Conservation (phyloP, 805 yeast species). For the Saccharomycopsis sp. region DNA sequence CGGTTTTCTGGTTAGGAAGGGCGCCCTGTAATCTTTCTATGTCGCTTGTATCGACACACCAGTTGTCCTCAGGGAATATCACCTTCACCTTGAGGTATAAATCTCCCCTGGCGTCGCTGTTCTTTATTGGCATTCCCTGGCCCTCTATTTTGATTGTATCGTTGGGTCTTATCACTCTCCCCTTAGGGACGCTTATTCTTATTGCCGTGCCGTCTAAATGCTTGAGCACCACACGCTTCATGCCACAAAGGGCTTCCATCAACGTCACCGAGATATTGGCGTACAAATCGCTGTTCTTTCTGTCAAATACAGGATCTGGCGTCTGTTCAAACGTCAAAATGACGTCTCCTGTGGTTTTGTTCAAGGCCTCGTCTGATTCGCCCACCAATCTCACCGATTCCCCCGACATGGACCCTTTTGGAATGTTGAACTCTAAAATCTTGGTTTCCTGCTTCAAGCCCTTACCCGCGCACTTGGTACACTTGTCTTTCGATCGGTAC, state of each 20-base stretch:
- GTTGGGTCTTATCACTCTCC: slow-evolving; percentile 77
- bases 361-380: slow-evolving; percentile 74
- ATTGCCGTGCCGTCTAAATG: slow-evolving; percentile 79
- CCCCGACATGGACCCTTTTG: slow-evolving; percentile 59
- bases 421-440: slow-evolving; percentile 68
- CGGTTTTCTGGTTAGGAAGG: slow-evolving; percentile 36
- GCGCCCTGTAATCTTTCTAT: slow-evolving; percentile 44
- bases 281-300: slow-evolving; percentile 60
- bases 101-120: slow-evolving; percentile 48
- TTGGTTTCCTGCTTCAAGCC: slow-evolving; percentile 58
- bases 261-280: slow-evolving; percentile 55
- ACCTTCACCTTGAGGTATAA: slow-evolving; percentile 63
- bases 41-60: slow-evolving; percentile 76
- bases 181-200: slow-evolving; percentile 57
- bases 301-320: slow-evolving; percentile 41
- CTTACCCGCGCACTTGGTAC: slow-evolving; percentile 69
- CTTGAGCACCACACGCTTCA: slow-evolving; percentile 52
- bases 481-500: slow-evolving; percentile 57
- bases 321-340: slow-evolving; percentile 49
- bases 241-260: slow-evolving; percentile 82
- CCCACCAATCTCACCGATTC: slow-evolving; percentile 56
- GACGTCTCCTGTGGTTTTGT: slow-evolving; percentile 72
- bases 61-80: slow-evolving; percentile 77
- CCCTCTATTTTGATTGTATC: slow-evolving; percentile 54
- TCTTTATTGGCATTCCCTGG: slow-evolving; percentile 78